Percentiles rank a stretch among this genome's conserved stretches.
Evolutionary conservation across 2,329 filamentous ascomycete genomes (phyloP).

Genomic region (Aspergillus jensenii): DNA sequence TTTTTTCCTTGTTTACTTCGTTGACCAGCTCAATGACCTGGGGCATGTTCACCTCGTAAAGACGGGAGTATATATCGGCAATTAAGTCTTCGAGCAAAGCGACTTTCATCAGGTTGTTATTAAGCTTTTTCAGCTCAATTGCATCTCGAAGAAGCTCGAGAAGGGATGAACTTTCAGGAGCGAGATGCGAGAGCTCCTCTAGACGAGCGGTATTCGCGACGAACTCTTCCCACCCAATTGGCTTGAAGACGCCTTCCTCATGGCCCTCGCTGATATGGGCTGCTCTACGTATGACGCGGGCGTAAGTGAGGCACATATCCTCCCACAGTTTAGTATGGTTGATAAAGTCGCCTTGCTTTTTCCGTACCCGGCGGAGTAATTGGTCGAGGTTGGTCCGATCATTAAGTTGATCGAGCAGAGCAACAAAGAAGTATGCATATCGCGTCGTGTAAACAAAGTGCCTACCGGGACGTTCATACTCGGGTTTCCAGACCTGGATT

Average conservation of each 20-base stretch:
- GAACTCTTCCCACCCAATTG: conserved; percentile 66
- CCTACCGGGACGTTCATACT: conserved; percentile 77
- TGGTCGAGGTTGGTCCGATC: conserved; percentile 76
- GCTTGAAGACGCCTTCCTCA: conserved; percentile 65
- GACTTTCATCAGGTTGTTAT: conserved; percentile 82
- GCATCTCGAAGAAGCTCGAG: conserved; percentile 66
- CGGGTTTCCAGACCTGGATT: conserved; percentile 92
- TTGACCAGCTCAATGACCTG: conserved; percentile 40
- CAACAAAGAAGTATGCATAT: conserved; percentile 80
- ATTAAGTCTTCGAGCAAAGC: conserved; percentile 89
- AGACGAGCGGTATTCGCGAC: conserved; percentile 58
- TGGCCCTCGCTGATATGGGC: conserved; percentile 60
- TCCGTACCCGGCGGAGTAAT: conserved; percentile 74
- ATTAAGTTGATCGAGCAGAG: conserved; percentile 69
- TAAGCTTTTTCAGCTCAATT: conserved; percentile 73
- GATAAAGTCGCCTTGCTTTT: conserved; percentile 74
- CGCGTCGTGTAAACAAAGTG: conserved; percentile 90
- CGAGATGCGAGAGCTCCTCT: conserved; percentile 58
- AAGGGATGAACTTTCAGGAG: conserved; percentile 46
- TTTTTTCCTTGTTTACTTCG: conserved; percentile 48
- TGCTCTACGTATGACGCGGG: conserved; percentile 58
- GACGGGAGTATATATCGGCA: conserved; percentile 77
- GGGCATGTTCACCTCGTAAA: conserved; percentile 41
- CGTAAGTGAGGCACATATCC: conserved; percentile 58
- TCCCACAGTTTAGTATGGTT: conserved; percentile 65